Evolutionary conservation across 2,329 filamentous ascomycete species (phyloP).

Genomic region (Tolypocladium sp.): DNA sequence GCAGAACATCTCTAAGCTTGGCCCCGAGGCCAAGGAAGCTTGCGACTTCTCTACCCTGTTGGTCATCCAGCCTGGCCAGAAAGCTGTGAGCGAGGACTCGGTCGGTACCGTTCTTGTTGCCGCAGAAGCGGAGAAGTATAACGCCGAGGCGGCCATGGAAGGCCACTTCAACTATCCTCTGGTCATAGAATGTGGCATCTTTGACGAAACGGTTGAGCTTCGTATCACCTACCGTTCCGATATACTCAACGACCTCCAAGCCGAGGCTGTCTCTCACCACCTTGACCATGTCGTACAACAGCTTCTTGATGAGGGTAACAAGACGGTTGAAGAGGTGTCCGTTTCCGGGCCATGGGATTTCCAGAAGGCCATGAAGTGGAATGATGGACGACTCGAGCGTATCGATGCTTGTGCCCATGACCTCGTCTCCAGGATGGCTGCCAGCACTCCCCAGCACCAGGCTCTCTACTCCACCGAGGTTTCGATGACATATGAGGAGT

Average conservation of each 20-base stretch:
- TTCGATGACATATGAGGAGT: constrained; percentile 25
- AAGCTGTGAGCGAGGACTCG: too few species aligned
- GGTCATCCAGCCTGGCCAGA: constrained; percentile 6
- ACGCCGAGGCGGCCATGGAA: too few species aligned
- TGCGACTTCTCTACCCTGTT: constrained; percentile 6
- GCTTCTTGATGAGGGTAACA: background rate
- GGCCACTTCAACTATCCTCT: constrained; percentile 5
- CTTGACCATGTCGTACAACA: constrained; percentile 1
- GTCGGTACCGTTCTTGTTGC: too few species aligned
- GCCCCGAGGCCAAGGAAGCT: constrained; percentile 7
- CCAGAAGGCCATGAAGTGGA: background rate
- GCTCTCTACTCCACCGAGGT: constrained; percentile 30
- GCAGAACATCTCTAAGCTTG: constrained; percentile 3
- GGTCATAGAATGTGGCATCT: background rate
- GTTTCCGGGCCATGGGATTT: background rate
- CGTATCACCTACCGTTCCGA: constrained; percentile 1
- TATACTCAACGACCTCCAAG: background rate
- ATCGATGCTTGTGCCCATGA: too few species aligned
- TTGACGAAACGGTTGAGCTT: background rate
- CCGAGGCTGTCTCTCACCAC: constrained; percentile 1
- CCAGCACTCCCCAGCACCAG: constrained; percentile 5
- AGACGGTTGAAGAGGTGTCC: background rate
- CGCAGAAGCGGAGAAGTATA: too few species aligned
- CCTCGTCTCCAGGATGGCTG: too few species aligned
- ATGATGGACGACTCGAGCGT: too few species aligned